phyloP scores from a whole-genome alignment of 768 basidiomycete genomes.

The Phylloporus arenicola region DNA sequence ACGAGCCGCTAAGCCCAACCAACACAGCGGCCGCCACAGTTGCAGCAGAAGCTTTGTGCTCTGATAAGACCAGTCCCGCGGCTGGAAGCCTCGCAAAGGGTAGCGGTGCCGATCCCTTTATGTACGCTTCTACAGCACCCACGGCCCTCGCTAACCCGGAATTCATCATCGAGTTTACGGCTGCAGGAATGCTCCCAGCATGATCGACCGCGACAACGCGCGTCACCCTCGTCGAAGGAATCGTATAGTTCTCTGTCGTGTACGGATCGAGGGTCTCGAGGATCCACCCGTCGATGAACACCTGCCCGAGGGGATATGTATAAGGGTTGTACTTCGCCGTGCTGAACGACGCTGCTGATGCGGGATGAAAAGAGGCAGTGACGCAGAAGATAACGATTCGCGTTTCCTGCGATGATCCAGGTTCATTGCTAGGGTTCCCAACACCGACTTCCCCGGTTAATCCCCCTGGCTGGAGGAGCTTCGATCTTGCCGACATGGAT shows the following conservation, averaged over 20 bases:
- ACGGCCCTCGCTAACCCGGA: constrained; percentile 68
- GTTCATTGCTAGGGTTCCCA: constrained; percentile 15
- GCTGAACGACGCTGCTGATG: constrained; percentile 52
- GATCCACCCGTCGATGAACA: constrained; percentile 92
- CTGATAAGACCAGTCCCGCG: constrained; percentile 52
- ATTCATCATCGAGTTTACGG: constrained; percentile 84
- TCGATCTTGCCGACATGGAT: constrained; percentile 62
- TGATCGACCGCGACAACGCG: constrained; percentile 82
- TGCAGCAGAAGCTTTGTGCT: constrained; percentile 33
- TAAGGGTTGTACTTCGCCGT: constrained; percentile 71
- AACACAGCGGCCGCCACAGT: constrained; percentile 32
- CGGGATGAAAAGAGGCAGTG: constrained; percentile 74
- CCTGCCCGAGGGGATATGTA: constrained; percentile 66
- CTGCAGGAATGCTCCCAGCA: constrained; percentile 76
- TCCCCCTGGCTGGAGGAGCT: constrained; percentile 30
- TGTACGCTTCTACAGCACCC: constrained; percentile 64
- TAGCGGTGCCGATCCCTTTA: constrained; percentile 59
- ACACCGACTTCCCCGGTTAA: constrained; percentile 40
- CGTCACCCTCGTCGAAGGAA: constrained; percentile 88
- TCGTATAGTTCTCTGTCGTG: constrained; percentile 86
- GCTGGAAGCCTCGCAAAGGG: constrained; percentile 69
- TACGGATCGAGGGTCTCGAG: constrained; percentile 96
- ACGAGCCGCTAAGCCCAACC: constrained; percentile 27
- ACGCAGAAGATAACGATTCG: constrained; percentile 76
- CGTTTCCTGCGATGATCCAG: constrained; percentile 34